These are phyloP conservation scores for Barnettozyma salicaria DNA, from an alignment of 805 yeast genomes.

Conservation along the genomic window DNA sequence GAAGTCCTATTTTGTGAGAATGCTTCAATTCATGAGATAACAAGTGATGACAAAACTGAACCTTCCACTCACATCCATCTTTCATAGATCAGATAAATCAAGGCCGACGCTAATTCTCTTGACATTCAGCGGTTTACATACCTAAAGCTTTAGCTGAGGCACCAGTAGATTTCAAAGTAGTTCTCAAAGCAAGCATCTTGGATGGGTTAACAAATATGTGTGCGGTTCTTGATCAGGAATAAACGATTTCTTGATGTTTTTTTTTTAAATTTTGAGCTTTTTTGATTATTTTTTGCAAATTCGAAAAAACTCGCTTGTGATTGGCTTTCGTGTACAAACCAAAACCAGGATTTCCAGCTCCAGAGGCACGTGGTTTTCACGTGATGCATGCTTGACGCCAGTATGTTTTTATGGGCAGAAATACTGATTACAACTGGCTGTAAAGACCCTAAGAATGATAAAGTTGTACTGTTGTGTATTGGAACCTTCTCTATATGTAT, in stretches of 20 bases:
- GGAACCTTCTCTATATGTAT: too few species aligned
- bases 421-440: too few species aligned
- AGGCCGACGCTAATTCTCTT: too few species aligned
- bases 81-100: too few species aligned
- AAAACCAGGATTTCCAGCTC: constrained; percentile 2
- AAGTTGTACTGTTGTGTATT: too few species aligned
- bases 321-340: constrained; percentile 19
- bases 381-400: too few species aligned
- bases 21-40: too few species aligned
- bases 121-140: constrained; percentile 13
- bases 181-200: constrained; percentile 27
- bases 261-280: constrained; percentile 2
- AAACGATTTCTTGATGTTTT: constrained; percentile 1
- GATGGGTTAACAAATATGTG: constrained; percentile 1
- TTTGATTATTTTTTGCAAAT: constrained; percentile 9
- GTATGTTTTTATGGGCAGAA: too few species aligned
- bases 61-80: too few species aligned
- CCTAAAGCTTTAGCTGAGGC: constrained; percentile 25
- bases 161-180: constrained; percentile 24
- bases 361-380: neutral
- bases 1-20: too few species aligned
- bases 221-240: neutral
- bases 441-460: neutral
- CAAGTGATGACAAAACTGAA: neutral
- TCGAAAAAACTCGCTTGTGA: constrained; percentile 24